Evolutionary conservation across 352 stramenopile genomes (phyloP), one percentile per base, ranked within the genome.

Genomic region (Phytopythium montanum): DNA sequence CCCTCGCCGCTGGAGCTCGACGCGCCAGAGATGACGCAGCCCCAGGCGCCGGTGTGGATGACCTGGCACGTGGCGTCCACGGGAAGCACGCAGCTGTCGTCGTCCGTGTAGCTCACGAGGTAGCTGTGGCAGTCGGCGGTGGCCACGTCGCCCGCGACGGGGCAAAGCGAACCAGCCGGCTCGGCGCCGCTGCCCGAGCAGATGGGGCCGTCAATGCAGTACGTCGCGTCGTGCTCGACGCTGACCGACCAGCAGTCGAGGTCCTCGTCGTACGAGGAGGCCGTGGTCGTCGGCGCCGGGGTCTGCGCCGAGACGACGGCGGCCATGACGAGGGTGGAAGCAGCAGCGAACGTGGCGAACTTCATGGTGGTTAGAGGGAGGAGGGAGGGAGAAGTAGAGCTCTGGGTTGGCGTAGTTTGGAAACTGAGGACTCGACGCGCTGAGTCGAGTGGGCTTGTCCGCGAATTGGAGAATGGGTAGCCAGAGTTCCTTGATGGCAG

Each of bases 41-140:
- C 80, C 80, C 76, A 90, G 7, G 77, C 82, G 18, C 82, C 82
- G 0, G 76, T 87, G 51, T 85, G 71, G 67, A 90, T 86, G 56
- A 84, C 78, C 45, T 79, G 52, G 57, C 79, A 91, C 16, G 67
- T 69, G 2, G 81, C 69, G 42, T 90, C 76, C 8, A 78, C 68
- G 9, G 77, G 74, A 13, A 80, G 62, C 4, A 79, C 60, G 38
- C 80, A 92, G 58, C 69, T 73, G 51, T 65, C 68, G 21, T 45
- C 60, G 16, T 74, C 72, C 0, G 36, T 56, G 56, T 75, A 89
- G 71, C 79, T 89, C 65, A 64, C 66, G 28, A 89, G 54, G 60
- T 73, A 73, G 34, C 68, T 66, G 46, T 80, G 61, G 57, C 82
- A 92, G 61, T 88, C 74, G 16, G 56, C 63, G 18, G 73, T 66